Evolutionary conservation across 306 rosid genomes (phyloP), one percentile per base, ranked within the genome.

Genomic region (Sicyos baderoa): DNA sequence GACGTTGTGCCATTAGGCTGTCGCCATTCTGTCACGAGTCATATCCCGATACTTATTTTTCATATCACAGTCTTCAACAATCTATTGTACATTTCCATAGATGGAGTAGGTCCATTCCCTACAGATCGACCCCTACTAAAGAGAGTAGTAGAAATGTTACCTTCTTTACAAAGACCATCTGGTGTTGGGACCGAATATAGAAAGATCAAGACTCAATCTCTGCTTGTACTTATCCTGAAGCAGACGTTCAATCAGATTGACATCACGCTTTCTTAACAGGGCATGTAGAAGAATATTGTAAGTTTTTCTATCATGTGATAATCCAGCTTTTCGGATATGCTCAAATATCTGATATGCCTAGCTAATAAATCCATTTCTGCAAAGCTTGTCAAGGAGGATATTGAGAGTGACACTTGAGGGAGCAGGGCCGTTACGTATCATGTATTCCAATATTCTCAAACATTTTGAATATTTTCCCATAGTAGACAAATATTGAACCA

Each of bases 231-330:
- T 79, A 47, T 72, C 77, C 72, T 51, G 75, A 9, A 76, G 48
- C 25, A 79, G 70, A 22, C 47, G 71, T 58, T 66, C 53, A 9
- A 67, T 69, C 73, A 66, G 23, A 35, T 25, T 16, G 12, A 12
- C 23, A 22, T 76, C 74, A 11, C 48, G 37, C 72, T 74, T 66
- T 57, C 72, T 77, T 49, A 71, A n/a, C 14, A 52, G 77, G 79
- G 82, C 74, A 44, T 12, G 61, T 56, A 83, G 58, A 69, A 83
- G 86, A 83, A 77, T 75, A 49, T 74, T 79, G 54, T 74, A 77
- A 40, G 80, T 68, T 61, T 18, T 52, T 40, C 54, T 63, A 66
- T 77, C 76, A 7, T 59, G 76, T 0, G 50, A 48, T 67, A 72
- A 67, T 25, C 67, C 77, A 68, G 54, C 66, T 47, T 68, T 63